Evolutionary conservation across 352 stramenopile genomes (phyloP).

Genomic region (Hyphochytrium catenoides): DNA sequence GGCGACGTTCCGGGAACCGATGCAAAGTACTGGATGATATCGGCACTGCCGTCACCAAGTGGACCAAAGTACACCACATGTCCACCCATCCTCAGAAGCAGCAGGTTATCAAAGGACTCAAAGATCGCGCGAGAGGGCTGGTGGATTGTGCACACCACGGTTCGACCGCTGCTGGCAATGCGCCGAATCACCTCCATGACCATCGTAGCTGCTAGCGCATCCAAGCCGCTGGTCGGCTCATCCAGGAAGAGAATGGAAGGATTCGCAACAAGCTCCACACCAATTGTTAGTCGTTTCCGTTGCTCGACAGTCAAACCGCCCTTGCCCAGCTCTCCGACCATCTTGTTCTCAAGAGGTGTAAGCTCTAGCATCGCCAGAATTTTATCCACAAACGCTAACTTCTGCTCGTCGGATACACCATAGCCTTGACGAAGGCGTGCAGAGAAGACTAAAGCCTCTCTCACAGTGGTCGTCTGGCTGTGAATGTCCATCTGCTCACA

Average conservation of each 20-base stretch:
- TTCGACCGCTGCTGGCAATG: conserved; percentile 9
- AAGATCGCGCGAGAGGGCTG: conserved; percentile 59
- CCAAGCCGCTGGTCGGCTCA: conserved; percentile 6
- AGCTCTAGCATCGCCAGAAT: conserved; percentile 17
- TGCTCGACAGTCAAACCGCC: conserved; percentile 7
- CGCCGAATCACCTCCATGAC: conserved; percentile 21
- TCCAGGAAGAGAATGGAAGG: conserved; percentile 3
- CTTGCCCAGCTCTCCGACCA: too few species aligned
- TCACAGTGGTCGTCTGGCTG: conserved; percentile 8
- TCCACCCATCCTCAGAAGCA: conserved; percentile 41
- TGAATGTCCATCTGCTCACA: conserved; percentile 15
- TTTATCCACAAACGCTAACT: conserved; percentile 17
- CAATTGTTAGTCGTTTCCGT: conserved; percentile 3
- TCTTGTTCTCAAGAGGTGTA: conserved; percentile 6
- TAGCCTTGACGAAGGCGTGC: conserved; percentile 9
- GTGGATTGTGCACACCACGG: conserved; percentile 20
- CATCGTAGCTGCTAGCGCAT: conserved; percentile 13
- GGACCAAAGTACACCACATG: conserved; percentile 29
- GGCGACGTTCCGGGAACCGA: too few species aligned
- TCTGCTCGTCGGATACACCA: conserved; percentile 10
- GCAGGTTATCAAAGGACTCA: conserved; percentile 54
- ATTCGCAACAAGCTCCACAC: conserved; percentile 6
- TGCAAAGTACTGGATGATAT: conserved; percentile 1
- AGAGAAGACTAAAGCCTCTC: conserved; percentile 5
- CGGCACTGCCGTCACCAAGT: conserved; percentile 13